A percentile compares a stretch with the other conserved stretches of the same genome.
Conservation (phyloP, 495 filamentous ascomycete species). For the Platismatia glauca region DNA sequence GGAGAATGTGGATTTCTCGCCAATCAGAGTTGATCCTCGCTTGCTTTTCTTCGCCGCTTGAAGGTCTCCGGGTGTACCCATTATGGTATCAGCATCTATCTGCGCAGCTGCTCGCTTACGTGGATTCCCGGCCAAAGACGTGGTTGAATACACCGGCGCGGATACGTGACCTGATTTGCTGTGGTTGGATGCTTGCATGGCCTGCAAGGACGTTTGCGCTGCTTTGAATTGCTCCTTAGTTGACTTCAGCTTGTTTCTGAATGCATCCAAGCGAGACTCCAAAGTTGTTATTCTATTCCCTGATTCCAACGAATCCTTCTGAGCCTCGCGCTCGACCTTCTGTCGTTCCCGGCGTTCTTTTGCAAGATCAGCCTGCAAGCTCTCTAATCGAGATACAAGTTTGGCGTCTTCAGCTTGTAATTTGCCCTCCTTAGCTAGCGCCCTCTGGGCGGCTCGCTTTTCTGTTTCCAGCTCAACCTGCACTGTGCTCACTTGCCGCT, state of each 20-base stretch:
- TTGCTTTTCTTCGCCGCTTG: constrained; percentile 45
- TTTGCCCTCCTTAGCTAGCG: constrained; percentile 40
- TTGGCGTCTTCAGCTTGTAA: constrained; percentile 39
- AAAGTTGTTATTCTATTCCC: constrained; percentile 48
- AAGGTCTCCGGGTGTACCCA: constrained; percentile 61
- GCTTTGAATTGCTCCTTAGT: constrained; percentile 64
- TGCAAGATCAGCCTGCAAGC: constrained; percentile 36
- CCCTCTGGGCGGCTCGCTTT: constrained; percentile 57
- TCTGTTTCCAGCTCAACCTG: constrained; percentile 76
- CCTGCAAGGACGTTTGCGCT: constrained; percentile 36
- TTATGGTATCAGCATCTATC: constrained; percentile 42
- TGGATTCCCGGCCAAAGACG: constrained; percentile 27
- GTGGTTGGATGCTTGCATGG: constrained; percentile 36
- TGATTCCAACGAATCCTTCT: constrained; percentile 35
- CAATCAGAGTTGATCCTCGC: constrained; percentile 47
- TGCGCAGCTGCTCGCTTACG: constrained; percentile 42
- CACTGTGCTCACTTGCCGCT: constrained; percentile 62
- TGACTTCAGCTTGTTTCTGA: constrained; percentile 55
- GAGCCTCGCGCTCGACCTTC: constrained; percentile 28
- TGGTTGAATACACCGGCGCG: constrained; percentile 14
- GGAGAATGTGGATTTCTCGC: constrained; percentile 83
- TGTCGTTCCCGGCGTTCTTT: constrained; percentile 37
- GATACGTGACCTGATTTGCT: constrained; percentile 31
- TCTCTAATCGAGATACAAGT: constrained; percentile 35
- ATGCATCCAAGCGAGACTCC: constrained; percentile 58